A percentile compares a stretch with the other conserved stretches of the same genome.
Conservation (phyloP, 768 basidiomycete species). For the Mycena amicta region DNA sequence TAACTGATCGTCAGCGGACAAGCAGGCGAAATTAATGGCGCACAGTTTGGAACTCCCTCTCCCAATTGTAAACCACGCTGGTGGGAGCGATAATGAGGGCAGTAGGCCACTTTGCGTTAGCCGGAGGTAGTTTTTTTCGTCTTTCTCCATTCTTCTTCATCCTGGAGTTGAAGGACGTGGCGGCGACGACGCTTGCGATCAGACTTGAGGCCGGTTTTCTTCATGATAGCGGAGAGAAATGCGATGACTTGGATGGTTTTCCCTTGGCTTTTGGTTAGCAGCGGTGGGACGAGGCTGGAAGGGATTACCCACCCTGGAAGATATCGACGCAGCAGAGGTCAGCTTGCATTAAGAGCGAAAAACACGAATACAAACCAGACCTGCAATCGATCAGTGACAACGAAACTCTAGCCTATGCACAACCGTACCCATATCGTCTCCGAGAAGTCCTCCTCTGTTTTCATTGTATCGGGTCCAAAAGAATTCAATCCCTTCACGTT, state of each 20-base stretch:
- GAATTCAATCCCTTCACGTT: constrained; percentile 84
- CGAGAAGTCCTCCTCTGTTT: constrained; percentile 77
- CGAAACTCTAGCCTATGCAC: constrained; percentile 1
- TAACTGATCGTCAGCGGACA: constrained; percentile 29
- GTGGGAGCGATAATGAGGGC: constrained; percentile 87
- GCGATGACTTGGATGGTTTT: constrained; percentile 96
- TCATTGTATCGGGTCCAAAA: constrained; percentile 73
- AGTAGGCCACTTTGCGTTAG: constrained; percentile 81
- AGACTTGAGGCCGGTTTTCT: constrained; percentile 63
- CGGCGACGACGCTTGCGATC: constrained; percentile 71
- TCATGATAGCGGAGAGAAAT: constrained; percentile 91
- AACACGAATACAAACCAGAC: constrained; percentile 11
- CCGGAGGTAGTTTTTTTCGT: constrained; percentile 56
- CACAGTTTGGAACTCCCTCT: constrained; percentile 83
- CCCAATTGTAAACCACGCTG: constrained; percentile 87
- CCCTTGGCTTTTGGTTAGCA: no score
- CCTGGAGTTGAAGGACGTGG: constrained; percentile 69
- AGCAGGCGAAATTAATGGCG: constrained; percentile 11
- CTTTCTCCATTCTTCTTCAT: constrained; percentile 56
- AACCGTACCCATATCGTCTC: constrained; percentile 94
- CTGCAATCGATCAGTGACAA: neutral
- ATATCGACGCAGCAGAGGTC: no score
- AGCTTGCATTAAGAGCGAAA: no score
- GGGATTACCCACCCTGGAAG: no score
- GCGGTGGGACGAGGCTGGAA: no score